Conservation (phyloP, 2,329 filamentous ascomycete species). For the Onygena corvina region DNA sequence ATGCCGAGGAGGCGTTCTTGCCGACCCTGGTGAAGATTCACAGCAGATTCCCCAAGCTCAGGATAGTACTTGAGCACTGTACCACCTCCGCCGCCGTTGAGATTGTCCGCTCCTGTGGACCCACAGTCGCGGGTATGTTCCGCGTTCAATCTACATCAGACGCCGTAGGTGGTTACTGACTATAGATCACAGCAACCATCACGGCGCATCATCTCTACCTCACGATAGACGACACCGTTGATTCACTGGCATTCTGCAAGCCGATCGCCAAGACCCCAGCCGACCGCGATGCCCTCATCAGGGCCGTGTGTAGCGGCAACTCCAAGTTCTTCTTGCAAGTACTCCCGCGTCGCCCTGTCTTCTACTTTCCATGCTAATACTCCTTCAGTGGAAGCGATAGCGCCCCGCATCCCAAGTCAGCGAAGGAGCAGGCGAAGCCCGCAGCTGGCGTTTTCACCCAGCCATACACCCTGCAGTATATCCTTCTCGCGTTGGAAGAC, state of each 20-base stretch:
- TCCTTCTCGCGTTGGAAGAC: conserved; percentile 47
- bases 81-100: conserved; percentile 71
- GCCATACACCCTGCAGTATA: conserved; percentile 46
- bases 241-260: conserved; percentile 71
- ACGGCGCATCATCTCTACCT: conserved; percentile 79
- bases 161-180: neutral
- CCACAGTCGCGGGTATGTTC: conserved; percentile 49
- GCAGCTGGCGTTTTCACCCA: conserved; percentile 53
- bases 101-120: conserved; percentile 63
- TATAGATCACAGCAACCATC: conserved; percentile 44
- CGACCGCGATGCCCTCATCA: conserved; percentile 60
- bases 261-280: conserved; percentile 60
- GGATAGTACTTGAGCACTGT: conserved; percentile 64
- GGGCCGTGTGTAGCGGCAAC: conserved; percentile 43
- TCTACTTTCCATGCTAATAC: neutral
- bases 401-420: conserved; percentile 51
- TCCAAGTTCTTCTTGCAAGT: conserved; percentile 49
- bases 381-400: conserved; percentile 43
- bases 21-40: conserved; percentile 67
- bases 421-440: conserved; percentile 35
- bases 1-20: conserved; percentile 65
- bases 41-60: conserved; percentile 51
- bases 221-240: conserved; percentile 59
- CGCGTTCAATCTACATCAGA: neutral
- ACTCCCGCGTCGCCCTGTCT: neutral